Conservation (phyloP, 2,329 filamentous ascomycete genomes). For the Emmonsiellopsis sp. region DNA sequence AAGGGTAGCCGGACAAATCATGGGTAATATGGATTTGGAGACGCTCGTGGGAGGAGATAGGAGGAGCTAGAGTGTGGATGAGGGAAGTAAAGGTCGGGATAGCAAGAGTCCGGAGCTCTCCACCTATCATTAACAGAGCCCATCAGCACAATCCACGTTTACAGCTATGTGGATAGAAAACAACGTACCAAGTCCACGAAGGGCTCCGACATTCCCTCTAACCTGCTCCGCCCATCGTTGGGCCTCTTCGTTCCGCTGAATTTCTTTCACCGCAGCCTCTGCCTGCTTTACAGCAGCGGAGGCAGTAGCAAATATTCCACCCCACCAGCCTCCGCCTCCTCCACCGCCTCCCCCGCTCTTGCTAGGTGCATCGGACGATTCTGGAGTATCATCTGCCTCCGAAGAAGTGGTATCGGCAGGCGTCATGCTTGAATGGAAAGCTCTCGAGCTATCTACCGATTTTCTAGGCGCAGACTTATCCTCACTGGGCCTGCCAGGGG, state of each 20-base stretch:
- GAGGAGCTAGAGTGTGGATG: slow-evolving; percentile 87
- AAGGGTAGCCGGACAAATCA: slow-evolving; percentile 88
- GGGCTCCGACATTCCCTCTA: slow-evolving; percentile 71
- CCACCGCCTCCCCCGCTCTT: slow-evolving; percentile 28
- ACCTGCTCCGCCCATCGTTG: slow-evolving; percentile 95
- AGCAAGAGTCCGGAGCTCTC: slow-evolving; percentile 75
- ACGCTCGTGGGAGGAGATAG: slow-evolving; percentile 92
- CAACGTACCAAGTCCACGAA: slow-evolving; percentile 62
- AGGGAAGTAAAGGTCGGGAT: slow-evolving; percentile 92
- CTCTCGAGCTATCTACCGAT: slow-evolving; percentile 67
- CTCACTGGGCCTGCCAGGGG: slow-evolving; percentile 50
- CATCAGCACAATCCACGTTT: slow-evolving; percentile 6
- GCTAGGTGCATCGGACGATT: slow-evolving; percentile 46
- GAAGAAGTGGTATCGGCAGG: slow-evolving; percentile 40
- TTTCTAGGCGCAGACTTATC: slow-evolving; percentile 56
- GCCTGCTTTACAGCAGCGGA: slow-evolving; percentile 71
- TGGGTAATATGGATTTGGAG: slow-evolving; percentile 96
- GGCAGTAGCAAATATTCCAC: slow-evolving; percentile 72
- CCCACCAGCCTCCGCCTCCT: slow-evolving; percentile 74
- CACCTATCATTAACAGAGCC: slow-evolving; percentile 46
- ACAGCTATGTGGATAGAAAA: background rate
- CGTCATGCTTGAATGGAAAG: slow-evolving; percentile 62
- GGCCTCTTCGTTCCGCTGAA: slow-evolving; percentile 92
- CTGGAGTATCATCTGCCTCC: slow-evolving; percentile 43
- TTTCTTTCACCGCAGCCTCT: slow-evolving; percentile 85